These are phyloP conservation scores for Kurtzmaniella fragi DNA, from an alignment of 805 yeast genomes.

Conservation along the genomic window DNA sequence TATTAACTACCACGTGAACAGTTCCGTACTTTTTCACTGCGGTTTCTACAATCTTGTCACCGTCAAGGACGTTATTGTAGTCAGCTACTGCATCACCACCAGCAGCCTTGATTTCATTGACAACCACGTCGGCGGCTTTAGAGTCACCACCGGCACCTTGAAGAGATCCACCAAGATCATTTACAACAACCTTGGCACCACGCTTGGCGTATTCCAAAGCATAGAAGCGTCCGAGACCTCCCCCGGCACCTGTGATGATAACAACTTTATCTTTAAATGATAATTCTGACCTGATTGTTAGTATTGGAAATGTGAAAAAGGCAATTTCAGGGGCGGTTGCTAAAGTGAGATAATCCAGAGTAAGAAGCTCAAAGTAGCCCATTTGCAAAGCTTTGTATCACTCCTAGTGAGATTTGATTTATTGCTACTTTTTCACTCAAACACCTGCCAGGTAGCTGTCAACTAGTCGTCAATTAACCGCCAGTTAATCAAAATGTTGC, in stretches of 20 bases:
- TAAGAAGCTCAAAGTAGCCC: too few species aligned
- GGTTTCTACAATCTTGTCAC: conserved; percentile 78
- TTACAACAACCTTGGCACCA: conserved; percentile 94
- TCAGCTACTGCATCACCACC: conserved; percentile 93
- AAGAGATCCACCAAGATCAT: conserved; percentile 85
- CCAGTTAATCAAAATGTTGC: too few species aligned
- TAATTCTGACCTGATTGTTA: conserved; percentile 19
- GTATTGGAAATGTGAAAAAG: neutral
- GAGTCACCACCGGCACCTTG: conserved; percentile 66
- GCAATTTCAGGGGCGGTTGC: too few species aligned
- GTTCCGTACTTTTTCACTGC: conserved; percentile 85
- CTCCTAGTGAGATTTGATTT: too few species aligned
- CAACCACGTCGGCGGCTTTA: conserved; percentile 84
- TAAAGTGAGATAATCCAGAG: too few species aligned
- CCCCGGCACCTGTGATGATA: conserved; percentile 95
- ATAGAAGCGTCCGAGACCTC: conserved; percentile 88
- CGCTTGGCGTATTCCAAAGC: conserved; percentile 82
- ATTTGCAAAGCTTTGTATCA: too few species aligned
- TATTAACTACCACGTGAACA: conserved; percentile 83
- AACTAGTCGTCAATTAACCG: too few species aligned
- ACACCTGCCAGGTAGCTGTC: too few species aligned
- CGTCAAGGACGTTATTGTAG: conserved; percentile 84
- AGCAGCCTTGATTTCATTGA: conserved; percentile 65
- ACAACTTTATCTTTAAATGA: conserved; percentile 81
- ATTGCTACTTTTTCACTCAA: too few species aligned